Evolutionary conservation across 805 yeast genomes (phyloP).

Genomic region (Tetrapisispora phaffii): DNA sequence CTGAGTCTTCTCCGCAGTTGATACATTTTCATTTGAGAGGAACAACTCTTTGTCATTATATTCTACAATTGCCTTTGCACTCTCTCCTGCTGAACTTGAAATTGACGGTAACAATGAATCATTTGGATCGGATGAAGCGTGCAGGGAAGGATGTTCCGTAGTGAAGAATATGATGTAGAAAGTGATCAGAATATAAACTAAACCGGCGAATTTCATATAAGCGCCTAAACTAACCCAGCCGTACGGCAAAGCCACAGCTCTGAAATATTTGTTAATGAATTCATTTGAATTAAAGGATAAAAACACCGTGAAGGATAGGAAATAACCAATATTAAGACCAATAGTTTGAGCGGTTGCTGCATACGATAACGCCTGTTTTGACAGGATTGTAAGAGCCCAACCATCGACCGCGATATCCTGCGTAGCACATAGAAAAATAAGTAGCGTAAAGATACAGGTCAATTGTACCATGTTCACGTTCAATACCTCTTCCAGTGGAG

Average conservation of each 20-base stretch:
- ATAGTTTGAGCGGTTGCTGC: slow-evolving; percentile 97
- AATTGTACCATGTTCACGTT: slow-evolving; percentile 30
- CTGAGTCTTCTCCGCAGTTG: slow-evolving; percentile 13
- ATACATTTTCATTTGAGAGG: slow-evolving; percentile 4
- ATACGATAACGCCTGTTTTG: slow-evolving; percentile 68
- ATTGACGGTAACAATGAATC: neutral
- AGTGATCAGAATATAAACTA: slow-evolving; percentile 60
- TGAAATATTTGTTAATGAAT: slow-evolving; percentile 77
- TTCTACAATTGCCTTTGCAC: slow-evolving; percentile 10
- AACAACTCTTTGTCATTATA: slow-evolving; percentile 26
- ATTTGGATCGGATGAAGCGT: slow-evolving; percentile 32
- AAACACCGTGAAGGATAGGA: slow-evolving; percentile 82
- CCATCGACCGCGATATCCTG: slow-evolving; percentile 99
- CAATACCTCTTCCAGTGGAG: slow-evolving; percentile 3
- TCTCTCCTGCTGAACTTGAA: slow-evolving; percentile 4
- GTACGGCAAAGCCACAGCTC: slow-evolving; percentile 46
- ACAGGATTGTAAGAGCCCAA: slow-evolving; percentile 88
- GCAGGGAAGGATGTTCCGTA: slow-evolving; percentile 49
- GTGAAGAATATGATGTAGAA: slow-evolving; percentile 46
- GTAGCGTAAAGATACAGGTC: slow-evolving; percentile 60
- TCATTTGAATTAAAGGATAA: slow-evolving; percentile 85
- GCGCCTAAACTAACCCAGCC: slow-evolving; percentile 67
- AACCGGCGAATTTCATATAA: slow-evolving; percentile 72
- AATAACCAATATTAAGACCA: slow-evolving; percentile 90
- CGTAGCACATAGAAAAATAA: slow-evolving; percentile 88